These are phyloP conservation scores for Sphaerostilbella broomeana DNA, from an alignment of 2,329 filamentous ascomycete genomes.

Conservation along the genomic window DNA sequence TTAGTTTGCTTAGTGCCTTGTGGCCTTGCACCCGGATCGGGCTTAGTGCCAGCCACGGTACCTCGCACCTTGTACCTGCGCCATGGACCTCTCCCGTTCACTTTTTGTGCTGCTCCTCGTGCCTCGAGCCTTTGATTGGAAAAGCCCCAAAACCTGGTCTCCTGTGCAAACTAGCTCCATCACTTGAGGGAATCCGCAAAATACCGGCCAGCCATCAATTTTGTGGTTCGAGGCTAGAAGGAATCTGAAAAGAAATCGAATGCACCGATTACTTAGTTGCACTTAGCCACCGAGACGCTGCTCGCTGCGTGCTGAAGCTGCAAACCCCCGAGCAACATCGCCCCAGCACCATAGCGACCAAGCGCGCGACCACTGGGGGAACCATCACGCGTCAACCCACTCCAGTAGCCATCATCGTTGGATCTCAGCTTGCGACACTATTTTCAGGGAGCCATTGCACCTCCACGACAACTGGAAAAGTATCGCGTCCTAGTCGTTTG, in stretches of 20 bases:
- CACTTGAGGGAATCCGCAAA: slow-evolving; percentile 3
- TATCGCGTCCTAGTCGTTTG: slow-evolving; percentile 13
- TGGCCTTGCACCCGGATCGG: slow-evolving; percentile 25
- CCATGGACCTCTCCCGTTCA: too few relatives aligned
- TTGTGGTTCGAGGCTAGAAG: not conserved
- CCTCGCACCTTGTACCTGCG: slow-evolving; percentile 5
- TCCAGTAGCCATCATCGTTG: slow-evolving; percentile 6
- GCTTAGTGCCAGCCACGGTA: slow-evolving; percentile 17
- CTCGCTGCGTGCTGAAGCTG: not conserved
- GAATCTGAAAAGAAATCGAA: not conserved
- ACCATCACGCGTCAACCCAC: slow-evolving; percentile 18
- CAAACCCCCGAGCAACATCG: slow-evolving; percentile 1
- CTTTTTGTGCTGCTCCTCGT: too few relatives aligned
- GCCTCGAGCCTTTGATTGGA: too few relatives aligned
- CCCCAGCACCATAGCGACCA: slow-evolving; percentile 8
- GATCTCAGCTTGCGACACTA: slow-evolving; percentile 9
- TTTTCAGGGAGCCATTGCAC: slow-evolving; percentile 21
- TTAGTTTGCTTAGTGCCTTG: slow-evolving; percentile 23
- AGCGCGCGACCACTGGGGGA: slow-evolving; percentile 14
- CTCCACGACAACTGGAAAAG: slow-evolving; percentile 14
- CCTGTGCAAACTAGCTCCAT: slow-evolving; percentile 7
- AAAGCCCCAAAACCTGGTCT: too few relatives aligned
- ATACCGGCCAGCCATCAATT: slow-evolving; percentile 3
- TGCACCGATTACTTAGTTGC: not conserved
- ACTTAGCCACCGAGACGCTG: not conserved